These are phyloP conservation scores for Seiridium unicorne DNA, from an alignment of 2,329 filamentous ascomycete species.

Conservation along the genomic window DNA sequence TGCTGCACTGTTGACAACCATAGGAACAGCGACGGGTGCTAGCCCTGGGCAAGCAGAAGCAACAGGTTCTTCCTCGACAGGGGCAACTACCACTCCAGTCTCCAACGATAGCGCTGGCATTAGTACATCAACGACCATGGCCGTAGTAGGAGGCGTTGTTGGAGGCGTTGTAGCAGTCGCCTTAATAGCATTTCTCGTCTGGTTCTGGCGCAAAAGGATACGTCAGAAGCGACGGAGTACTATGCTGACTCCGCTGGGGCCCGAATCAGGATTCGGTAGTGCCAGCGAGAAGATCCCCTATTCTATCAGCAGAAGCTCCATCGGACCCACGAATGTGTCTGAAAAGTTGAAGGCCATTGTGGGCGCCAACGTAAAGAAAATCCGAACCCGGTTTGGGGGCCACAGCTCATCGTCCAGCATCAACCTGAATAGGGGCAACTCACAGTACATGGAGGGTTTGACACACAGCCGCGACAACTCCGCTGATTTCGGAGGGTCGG, in stretches of 20 bases:
- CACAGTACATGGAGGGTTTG: conserved; percentile 43
- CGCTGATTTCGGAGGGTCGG: conserved; percentile 19
- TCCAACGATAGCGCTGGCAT: conserved; percentile 20
- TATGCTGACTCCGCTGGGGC: conserved; percentile 43
- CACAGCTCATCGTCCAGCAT: conserved; percentile 37
- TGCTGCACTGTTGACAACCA: conserved; percentile 9
- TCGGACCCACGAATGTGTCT: conserved; percentile 47
- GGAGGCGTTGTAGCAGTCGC: conserved; percentile 46
- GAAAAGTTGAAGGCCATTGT: conserved; percentile 39
- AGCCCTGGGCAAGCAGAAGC: neutral
- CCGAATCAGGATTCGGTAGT: conserved; percentile 14
- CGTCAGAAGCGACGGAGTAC: conserved; percentile 44
- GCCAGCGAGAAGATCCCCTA: conserved; percentile 32
- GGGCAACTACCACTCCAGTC: conserved; percentile 9
- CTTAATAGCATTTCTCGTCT: conserved; percentile 46
- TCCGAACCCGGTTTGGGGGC: conserved; percentile 33
- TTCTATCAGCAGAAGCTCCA: conserved; percentile 42
- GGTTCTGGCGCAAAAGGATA: conserved; percentile 46
- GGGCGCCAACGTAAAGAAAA: conserved; percentile 31
- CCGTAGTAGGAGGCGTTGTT: conserved; percentile 50
- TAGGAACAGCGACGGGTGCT: neutral
- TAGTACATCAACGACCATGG: conserved; percentile 34
- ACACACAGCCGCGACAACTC: conserved; percentile 39
- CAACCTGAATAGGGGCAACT: conserved; percentile 51
- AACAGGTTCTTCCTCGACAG: neutral